A percentile compares a stretch with the other conserved stretches of the same genome.
These are phyloP conservation scores for Quercus lobata DNA, from an alignment of 331 rosid species.

Conservation along the genomic window DNA sequence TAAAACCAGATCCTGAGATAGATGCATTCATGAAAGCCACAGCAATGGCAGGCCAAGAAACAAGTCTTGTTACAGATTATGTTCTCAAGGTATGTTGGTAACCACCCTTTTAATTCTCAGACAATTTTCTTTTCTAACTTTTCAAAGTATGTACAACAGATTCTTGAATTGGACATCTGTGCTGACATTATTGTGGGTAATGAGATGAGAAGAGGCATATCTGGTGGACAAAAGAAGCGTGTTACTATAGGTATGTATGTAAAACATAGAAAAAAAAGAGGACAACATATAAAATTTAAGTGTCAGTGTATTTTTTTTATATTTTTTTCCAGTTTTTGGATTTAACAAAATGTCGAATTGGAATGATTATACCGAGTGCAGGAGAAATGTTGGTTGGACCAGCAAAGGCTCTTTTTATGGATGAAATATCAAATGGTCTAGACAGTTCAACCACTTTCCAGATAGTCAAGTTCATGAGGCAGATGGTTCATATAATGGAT, in stretches of 20 bases:
- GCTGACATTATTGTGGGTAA: slow-evolving; percentile 55
- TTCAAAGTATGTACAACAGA: slow-evolving; percentile 26
- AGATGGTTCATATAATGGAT: slow-evolving; percentile 51
- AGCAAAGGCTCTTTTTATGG: slow-evolving; percentile 54
- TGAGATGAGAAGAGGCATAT: slow-evolving; percentile 68
- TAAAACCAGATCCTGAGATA: slow-evolving; percentile 55
- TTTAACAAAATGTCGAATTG: background rate
- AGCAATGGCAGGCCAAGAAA: slow-evolving; percentile 49
- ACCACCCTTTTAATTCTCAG: slow-evolving; percentile 1
- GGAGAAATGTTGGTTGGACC: slow-evolving; percentile 75
- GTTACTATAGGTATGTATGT: slow-evolving; percentile 55
- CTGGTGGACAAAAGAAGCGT: slow-evolving; percentile 61
- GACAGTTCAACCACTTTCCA: slow-evolving; percentile 63
- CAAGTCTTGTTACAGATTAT: slow-evolving; percentile 54
- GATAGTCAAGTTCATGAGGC: slow-evolving; percentile 55
- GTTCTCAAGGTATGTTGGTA: slow-evolving; percentile 47
- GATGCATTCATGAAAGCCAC: slow-evolving; percentile 77
- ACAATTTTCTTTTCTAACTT: slow-evolving; percentile 18
- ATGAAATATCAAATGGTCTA: slow-evolving; percentile 60
- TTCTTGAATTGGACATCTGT: slow-evolving; percentile 60
- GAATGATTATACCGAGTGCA: slow-evolving; percentile 17
- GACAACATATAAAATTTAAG: background rate
- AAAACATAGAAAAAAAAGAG: background rate
- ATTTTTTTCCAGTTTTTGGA: background rate
- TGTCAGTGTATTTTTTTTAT: background rate